A percentile compares a stretch with the other conserved stretches of the same genome.
phyloP scores from a whole-genome alignment of 441 rosid species.

The Mallotus repandus region DNA sequence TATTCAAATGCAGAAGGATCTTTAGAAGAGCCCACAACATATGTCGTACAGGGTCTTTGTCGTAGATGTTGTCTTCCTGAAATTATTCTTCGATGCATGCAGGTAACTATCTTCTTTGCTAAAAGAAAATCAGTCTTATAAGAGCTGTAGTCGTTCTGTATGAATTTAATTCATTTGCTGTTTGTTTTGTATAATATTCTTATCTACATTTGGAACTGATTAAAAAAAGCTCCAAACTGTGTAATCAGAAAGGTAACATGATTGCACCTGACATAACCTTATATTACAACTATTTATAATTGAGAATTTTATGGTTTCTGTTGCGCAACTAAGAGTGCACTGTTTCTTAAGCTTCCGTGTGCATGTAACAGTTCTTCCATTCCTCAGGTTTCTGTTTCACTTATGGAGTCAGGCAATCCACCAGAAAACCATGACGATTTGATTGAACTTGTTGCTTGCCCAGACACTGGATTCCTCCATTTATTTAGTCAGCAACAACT shows the following conservation, averaged over 20 bases:
- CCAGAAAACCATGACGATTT: conserved; percentile 74
- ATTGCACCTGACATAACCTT: not conserved
- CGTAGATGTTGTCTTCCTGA: conserved; percentile 97
- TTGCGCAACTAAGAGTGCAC: not conserved
- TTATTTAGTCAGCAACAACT: conserved; percentile 90
- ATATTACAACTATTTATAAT: not conserved
- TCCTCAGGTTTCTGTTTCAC: conserved; percentile 75
- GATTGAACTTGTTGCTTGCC: conserved; percentile 76
- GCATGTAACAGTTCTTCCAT: not conserved
- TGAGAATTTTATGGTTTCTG: not conserved
- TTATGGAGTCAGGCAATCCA: conserved; percentile 64
- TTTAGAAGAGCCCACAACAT: conserved; percentile 73
- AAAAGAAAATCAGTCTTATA: not conserved
- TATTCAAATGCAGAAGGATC: conserved; percentile 74
- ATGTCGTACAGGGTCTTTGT: conserved; percentile 82
- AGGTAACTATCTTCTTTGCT: conserved; percentile 44
- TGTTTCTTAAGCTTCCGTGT: not conserved
- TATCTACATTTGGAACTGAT: not conserved
- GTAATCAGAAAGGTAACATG: not conserved
- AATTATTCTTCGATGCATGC: conserved; percentile 83
- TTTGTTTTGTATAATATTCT: not conserved
- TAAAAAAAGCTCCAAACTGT: not conserved
- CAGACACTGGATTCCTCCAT: conserved; percentile 65
- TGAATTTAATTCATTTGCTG: not conserved
- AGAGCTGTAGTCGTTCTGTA: not conserved